Percentiles rank a stretch among this genome's conserved stretches.
Evolutionary conservation across 495 filamentous ascomycete genomes (phyloP).

Genomic region (Neurospora terricola): DNA sequence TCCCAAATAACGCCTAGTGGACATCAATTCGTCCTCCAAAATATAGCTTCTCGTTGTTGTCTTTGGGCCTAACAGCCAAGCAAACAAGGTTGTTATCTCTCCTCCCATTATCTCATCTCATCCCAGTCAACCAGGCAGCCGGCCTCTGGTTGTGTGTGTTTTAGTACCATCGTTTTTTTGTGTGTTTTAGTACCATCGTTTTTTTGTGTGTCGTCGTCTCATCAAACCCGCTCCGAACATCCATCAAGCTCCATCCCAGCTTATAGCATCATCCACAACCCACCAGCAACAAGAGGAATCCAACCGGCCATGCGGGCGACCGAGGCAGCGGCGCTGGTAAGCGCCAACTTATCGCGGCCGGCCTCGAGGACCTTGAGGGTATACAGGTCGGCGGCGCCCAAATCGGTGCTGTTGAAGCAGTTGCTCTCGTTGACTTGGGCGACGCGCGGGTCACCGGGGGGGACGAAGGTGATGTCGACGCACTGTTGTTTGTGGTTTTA

Average conservation of each 20-base stretch:
- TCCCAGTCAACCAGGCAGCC: not conserved
- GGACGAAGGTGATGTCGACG: conserved; percentile 74
- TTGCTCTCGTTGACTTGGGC: conserved; percentile 63
- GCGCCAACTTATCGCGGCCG: conserved; percentile 14
- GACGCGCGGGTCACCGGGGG: conserved; percentile 54
- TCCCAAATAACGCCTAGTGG: conserved; percentile 6
- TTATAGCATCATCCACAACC: conserved; percentile 25
- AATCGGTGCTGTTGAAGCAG: conserved; percentile 72
- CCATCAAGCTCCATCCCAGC: not conserved
- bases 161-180: not conserved
- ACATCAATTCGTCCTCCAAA: not conserved
- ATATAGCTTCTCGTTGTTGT: conserved; percentile 2
- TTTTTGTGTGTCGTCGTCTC: not conserved
- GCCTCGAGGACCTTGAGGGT: conserved; percentile 37
- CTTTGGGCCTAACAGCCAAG: not conserved
- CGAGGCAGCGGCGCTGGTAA: conserved; percentile 12
- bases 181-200: not conserved
- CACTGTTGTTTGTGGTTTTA: conserved; percentile 47
- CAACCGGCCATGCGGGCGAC: conserved; percentile 21
- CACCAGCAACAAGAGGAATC: conserved; percentile 24
- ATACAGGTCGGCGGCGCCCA: conserved; percentile 69
- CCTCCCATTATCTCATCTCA: not conserved
- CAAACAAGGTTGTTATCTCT: not conserved
- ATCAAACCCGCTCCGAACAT: not conserved
- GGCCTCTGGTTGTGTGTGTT: not conserved